phyloP scores from a whole-genome alignment of 2,329 filamentous ascomycete species.

The Cordyceps farinosa region DNA sequence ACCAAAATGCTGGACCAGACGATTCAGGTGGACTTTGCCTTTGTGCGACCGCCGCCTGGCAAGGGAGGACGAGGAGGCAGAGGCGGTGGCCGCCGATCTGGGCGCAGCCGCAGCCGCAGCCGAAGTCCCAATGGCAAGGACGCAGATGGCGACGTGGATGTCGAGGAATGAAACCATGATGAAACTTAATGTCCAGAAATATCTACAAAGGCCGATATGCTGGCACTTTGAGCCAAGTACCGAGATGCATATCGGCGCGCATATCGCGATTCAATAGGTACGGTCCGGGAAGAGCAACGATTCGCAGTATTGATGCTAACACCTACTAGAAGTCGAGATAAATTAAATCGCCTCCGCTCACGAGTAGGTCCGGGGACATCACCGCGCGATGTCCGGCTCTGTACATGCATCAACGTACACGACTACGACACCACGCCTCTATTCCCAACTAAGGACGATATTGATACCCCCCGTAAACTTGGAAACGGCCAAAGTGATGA shows the following conservation, averaged over 20 bases:
- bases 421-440: neutral
- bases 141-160: conserved; percentile 19
- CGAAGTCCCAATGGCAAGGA: conserved; percentile 43
- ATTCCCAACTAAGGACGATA: neutral
- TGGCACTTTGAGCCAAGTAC: conserved; percentile 5
- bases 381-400: neutral
- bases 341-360: neutral
- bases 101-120: conserved; percentile 47
- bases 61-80: conserved; percentile 38
- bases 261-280: conserved; percentile 27
- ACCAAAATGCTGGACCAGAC: conserved; percentile 79
- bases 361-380: neutral
- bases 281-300: neutral
- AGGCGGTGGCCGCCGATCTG: conserved; percentile 37
- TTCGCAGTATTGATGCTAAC: neutral
- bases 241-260: conserved; percentile 28
- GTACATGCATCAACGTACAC: neutral
- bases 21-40: conserved; percentile 77
- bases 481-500: neutral
- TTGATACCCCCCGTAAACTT: neutral
- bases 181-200: neutral
- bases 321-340: neutral
- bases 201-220: conserved; percentile 26
- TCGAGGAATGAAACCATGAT: conserved; percentile 24
- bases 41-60: conserved; percentile 71